A percentile compares a stretch with the other conserved stretches of the same genome.
These are phyloP conservation scores for Asterophora parasitica DNA, from an alignment of 768 basidiomycete genomes.

Conservation along the genomic window DNA sequence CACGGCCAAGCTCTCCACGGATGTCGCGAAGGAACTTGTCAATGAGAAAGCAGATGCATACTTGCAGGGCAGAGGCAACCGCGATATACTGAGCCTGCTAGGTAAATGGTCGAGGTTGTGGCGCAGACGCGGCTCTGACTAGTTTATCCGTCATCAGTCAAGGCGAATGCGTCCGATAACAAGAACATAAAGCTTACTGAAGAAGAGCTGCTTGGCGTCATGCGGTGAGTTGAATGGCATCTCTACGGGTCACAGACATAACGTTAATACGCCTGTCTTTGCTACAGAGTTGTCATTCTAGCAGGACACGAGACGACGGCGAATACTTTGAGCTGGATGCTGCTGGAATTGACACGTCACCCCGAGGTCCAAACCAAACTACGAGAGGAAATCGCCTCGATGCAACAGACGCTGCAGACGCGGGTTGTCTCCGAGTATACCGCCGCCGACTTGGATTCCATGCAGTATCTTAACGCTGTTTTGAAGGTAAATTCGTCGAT, in stretches of 20 bases:
- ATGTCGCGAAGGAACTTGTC: conserved; percentile 32
- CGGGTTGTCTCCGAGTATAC: conserved; percentile 35
- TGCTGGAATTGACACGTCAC: conserved; percentile 57
- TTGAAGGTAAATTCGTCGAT: conserved; percentile 31
- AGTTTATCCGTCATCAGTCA: conserved; percentile 28
- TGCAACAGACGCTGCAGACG: conserved; percentile 28
- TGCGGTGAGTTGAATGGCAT: conserved; percentile 39
- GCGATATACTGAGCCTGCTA: conserved; percentile 40
- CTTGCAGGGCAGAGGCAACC: conserved; percentile 28
- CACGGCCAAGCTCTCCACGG: conserved; percentile 26
- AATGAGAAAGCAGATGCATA: conserved; percentile 30
- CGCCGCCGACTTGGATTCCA: conserved; percentile 40
- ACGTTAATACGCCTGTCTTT: too few relatives aligned
- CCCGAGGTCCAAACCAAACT: conserved; percentile 56
- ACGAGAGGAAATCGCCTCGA: conserved; percentile 52
- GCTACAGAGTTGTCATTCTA: conserved; percentile 44
- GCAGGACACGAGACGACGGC: conserved; percentile 62
- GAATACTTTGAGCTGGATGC: conserved; percentile 52
- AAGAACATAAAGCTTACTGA: conserved; percentile 37
- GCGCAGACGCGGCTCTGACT: not conserved
- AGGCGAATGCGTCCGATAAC: conserved; percentile 50
- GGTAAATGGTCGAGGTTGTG: conserved; percentile 22
- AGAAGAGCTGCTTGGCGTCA: conserved; percentile 46
- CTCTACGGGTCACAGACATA: too few relatives aligned
- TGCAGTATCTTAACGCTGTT: conserved; percentile 44